Base-by-base conservation (phyloP, 768 basidiomycete genomes). In the Rhodotorula paludigena region DNA sequence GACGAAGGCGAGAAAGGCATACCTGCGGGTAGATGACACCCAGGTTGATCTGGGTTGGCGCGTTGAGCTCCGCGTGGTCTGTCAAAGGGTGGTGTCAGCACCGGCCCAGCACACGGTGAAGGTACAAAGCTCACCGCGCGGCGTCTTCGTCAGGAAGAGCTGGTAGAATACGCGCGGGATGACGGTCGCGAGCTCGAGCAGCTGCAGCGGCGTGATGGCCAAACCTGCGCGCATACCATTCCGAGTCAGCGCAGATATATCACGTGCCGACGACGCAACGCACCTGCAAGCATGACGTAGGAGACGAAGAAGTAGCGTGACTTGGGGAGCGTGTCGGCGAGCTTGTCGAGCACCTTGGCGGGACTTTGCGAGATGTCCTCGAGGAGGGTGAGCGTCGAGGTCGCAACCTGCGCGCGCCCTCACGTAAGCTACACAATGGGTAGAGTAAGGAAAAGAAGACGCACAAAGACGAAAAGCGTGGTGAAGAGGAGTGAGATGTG, bases 31-130 rank as follows among this genome's bases (percentile, higher is more conserved):
- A 99, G 18, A 99, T 92, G 57, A 89, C 84, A 57, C 96, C 96
- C 73, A 98, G 94, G 78, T 97, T 98, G 79, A 98, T 89, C 88
- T 93, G 90, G 0, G 96, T 92, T 11, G 96, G 96, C 0, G 92
- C 92, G 76, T 99, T 96, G 23, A 98, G 83, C 77, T 96, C 96
- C 25, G 92, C 94, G 71, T 86, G 93, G 75, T 99, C 94, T 97
- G 75, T 20, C 25, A 63, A 25, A 9, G 60, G 48, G 74, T 28
- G 66, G 52, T 28, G 25, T 45, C 41, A 25, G 20, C 68, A 20
- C 14, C 33, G 20, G 36, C 5, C 12, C 18, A 32, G 33, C 56
- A 48, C 16, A 3, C 25, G 28, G 18, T 5, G 21, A 15, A 28
- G 25, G 33, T 25, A 6, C 5, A 55, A 49, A 38, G 74, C 81